Evolutionary conservation across 257 asterid genomes (phyloP).

Genomic region (Dorcoceras hygrometricum): DNA sequence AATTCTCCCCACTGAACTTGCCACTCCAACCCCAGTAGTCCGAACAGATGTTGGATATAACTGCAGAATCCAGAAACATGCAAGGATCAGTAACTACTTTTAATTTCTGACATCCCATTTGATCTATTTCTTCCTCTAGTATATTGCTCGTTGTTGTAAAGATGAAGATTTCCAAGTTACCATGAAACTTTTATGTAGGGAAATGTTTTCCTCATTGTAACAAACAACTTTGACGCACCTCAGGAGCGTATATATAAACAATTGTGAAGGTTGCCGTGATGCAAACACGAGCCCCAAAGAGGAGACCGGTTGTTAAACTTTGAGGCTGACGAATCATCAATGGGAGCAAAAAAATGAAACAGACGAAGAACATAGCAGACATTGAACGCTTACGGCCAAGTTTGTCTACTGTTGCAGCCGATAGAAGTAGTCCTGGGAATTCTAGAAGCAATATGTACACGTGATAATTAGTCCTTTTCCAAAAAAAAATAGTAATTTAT

Average conservation of each 20-base stretch:
- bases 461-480: slow-evolving; percentile 25
- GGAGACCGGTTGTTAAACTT: slow-evolving; percentile 46
- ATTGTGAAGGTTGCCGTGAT: slow-evolving; percentile 61
- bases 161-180: neutral
- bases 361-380: slow-evolving; percentile 52
- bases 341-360: slow-evolving; percentile 64
- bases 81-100: neutral
- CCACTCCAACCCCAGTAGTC: slow-evolving; percentile 62
- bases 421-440: slow-evolving; percentile 58
- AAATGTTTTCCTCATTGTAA: neutral
- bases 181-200: neutral
- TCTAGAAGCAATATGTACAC: slow-evolving; percentile 46
- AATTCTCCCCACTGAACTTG: slow-evolving; percentile 59
- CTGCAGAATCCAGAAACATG: slow-evolving; percentile 27
- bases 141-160: neutral
- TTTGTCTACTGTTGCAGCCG: slow-evolving; percentile 67
- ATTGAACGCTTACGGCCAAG: slow-evolving; percentile 69
- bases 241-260: slow-evolving; percentile 71
- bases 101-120: neutral
- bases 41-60: slow-evolving; percentile 60
- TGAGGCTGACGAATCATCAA: slow-evolving; percentile 45
- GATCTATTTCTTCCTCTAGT: neutral
- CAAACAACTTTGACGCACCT: slow-evolving; percentile 38
- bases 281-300: slow-evolving; percentile 72
- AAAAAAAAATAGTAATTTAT: neutral